phyloP scores from a whole-genome alignment of 495 filamentous ascomycete species.

The Cercophora sp. region DNA sequence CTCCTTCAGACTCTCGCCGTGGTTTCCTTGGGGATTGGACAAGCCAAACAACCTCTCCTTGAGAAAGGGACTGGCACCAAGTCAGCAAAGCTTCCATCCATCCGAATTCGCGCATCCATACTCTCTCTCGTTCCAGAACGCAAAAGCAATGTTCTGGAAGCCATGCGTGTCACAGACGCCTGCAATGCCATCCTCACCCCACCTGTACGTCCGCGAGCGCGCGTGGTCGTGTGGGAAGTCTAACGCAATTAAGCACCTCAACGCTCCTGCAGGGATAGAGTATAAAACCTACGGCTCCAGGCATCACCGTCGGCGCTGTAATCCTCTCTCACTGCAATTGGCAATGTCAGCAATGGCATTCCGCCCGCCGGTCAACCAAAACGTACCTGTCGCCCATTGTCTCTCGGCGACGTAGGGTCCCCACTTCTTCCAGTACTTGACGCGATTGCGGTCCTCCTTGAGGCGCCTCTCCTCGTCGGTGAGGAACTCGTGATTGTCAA shows the following conservation, averaged over 20 bases:
- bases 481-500: constrained; percentile 78
- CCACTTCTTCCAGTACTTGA: constrained; percentile 94
- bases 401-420: constrained; percentile 72
- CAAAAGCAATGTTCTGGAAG: constrained; percentile 85
- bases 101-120: constrained; percentile 35
- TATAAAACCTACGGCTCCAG: constrained; percentile 82
- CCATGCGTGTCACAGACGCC: constrained; percentile 91
- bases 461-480: constrained; percentile 85
- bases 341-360: no score
- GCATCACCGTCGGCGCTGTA: constrained; percentile 84
- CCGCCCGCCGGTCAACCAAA: no score
- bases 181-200: constrained; percentile 97
- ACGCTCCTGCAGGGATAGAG: background rate
- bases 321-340: constrained; percentile 78
- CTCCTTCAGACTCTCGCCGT: constrained; percentile 95
- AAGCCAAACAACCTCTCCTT: constrained; percentile 94
- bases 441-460: constrained; percentile 74
- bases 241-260: no score
- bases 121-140: constrained; percentile 98
- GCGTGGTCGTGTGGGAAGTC: constrained; percentile 93
- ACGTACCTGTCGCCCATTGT: constrained; percentile 84
- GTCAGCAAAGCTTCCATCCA: constrained; percentile 2
- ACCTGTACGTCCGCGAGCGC: constrained; percentile 79
- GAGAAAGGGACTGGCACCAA: constrained; percentile 65
- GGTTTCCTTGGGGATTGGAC: constrained; percentile 93